Evolutionary conservation across 306 rosid genomes (phyloP).

Genomic region (Sicyos edulis): DNA sequence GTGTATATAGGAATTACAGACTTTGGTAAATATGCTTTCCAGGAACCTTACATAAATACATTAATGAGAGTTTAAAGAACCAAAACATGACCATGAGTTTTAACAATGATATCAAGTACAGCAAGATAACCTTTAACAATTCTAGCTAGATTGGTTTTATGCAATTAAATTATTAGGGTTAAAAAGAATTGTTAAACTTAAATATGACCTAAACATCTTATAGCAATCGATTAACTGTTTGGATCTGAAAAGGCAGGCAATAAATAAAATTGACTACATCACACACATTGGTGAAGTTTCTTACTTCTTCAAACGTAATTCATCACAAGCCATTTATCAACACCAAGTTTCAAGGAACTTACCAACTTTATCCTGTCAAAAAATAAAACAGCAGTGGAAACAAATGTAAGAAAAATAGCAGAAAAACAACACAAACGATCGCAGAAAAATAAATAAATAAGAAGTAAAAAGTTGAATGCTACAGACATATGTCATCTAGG

Average conservation of each 20-base stretch:
- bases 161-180: background rate
- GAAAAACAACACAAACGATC: background rate
- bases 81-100: background rate
- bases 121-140: no score
- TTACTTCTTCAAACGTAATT: constrained; percentile 35
- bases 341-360: constrained; percentile 47
- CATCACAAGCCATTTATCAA: constrained; percentile 27
- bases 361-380: constrained; percentile 94
- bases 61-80: background rate
- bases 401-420: constrained; percentile 2
- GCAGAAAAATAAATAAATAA: background rate
- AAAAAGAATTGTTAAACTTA: background rate
- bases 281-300: constrained; percentile 28
- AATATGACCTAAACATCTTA: background rate
- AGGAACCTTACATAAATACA: background rate
- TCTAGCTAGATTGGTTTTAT: background rate
- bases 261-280: constrained; percentile 13
- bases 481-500: background rate
- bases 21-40: background rate
- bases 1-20: background rate
- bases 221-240: background rate
- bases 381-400: constrained; percentile 29
- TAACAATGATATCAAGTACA: background rate
- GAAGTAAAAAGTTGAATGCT: background rate
- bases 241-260: constrained; percentile 17